phyloP scores from a whole-genome alignment of 2,329 filamentous ascomycete genomes.

The Aureobasidium uvarum region DNA sequence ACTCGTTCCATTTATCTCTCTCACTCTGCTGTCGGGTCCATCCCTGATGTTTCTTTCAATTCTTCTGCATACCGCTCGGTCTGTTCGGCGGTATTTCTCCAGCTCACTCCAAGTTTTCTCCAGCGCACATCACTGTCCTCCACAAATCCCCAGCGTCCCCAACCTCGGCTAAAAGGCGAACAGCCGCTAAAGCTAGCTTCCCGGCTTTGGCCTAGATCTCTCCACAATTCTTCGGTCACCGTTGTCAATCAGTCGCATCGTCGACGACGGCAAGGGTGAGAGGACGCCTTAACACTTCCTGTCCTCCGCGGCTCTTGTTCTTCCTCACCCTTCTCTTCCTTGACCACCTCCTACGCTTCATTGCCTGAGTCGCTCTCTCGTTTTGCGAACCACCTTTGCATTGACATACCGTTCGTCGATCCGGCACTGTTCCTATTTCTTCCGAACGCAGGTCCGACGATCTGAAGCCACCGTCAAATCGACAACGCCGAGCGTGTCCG shows the following conservation, averaged over 20 bases:
- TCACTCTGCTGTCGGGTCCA: neutral
- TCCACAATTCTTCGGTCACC: slow-evolving; percentile 23
- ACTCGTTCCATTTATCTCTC: neutral
- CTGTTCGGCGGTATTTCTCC: slow-evolving; percentile 21
- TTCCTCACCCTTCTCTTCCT: neutral
- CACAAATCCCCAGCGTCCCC: slow-evolving; percentile 4
- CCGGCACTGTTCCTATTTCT: slow-evolving; percentile 8
- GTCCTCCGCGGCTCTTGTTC: neutral
- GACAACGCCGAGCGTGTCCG: neutral
- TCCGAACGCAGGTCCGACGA: neutral
- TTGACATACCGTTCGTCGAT: neutral
- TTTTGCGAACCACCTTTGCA: neutral
- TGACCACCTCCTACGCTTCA: neutral
- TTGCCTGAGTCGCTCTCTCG: neutral
- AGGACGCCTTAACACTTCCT: slow-evolving; percentile 20
- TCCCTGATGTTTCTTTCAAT: neutral
- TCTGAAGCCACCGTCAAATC: neutral
- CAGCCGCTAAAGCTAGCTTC: slow-evolving; percentile 6
- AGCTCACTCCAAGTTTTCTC: slow-evolving; percentile 25
- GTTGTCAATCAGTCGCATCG: slow-evolving; percentile 19
- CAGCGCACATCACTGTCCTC: slow-evolving; percentile 11
- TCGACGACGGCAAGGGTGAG: slow-evolving; percentile 24
- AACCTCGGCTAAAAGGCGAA: slow-evolving; percentile 19
- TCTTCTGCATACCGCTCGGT: neutral
- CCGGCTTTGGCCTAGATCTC: slow-evolving; percentile 19